phyloP scores from a whole-genome alignment of 2,329 filamentous ascomycete species.

The Fusarium anthophilum region DNA sequence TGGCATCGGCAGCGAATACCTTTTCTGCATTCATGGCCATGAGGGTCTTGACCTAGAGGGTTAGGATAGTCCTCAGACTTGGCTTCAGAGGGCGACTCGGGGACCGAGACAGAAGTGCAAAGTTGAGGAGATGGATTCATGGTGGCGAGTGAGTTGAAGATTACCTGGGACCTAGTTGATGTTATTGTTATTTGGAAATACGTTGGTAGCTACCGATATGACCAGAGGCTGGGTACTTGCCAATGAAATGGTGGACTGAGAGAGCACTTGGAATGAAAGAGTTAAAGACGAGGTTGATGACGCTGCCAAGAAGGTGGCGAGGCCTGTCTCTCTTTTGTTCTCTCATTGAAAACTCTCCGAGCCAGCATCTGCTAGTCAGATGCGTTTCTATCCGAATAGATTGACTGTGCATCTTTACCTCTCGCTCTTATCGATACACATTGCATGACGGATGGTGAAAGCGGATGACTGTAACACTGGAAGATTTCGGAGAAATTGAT shows the following conservation, averaged over 20 bases:
- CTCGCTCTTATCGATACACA: not conserved
- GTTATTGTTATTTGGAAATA: not conserved
- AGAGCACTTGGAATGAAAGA: too few species aligned
- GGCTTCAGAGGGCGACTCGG: not conserved
- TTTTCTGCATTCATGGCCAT: not conserved
- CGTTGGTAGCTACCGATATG: not conserved
- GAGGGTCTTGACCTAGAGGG: fast-evolving
- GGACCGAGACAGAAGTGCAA: fast-evolving
- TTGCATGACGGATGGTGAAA: not conserved
- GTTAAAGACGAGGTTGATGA: not conserved
- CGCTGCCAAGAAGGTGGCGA: not conserved
- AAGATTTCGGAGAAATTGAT: not conserved
- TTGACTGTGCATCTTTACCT: not conserved
- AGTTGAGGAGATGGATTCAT: not conserved
- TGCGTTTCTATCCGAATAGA: fast-evolving
- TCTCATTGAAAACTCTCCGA: too few species aligned
- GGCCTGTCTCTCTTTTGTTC: not conserved
- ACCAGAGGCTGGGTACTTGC: not conserved
- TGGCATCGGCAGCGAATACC: not conserved
- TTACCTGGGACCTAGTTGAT: not conserved
- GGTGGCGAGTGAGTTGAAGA: not conserved
- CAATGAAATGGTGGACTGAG: fast-evolving
- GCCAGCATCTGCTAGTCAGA: not conserved
- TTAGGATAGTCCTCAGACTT: not conserved
- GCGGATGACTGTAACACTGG: not conserved